These are phyloP conservation scores for Lunularia cruciata DNA, from an alignment of 225 moss, liverwort and hornwort species.

Conservation along the genomic window DNA sequence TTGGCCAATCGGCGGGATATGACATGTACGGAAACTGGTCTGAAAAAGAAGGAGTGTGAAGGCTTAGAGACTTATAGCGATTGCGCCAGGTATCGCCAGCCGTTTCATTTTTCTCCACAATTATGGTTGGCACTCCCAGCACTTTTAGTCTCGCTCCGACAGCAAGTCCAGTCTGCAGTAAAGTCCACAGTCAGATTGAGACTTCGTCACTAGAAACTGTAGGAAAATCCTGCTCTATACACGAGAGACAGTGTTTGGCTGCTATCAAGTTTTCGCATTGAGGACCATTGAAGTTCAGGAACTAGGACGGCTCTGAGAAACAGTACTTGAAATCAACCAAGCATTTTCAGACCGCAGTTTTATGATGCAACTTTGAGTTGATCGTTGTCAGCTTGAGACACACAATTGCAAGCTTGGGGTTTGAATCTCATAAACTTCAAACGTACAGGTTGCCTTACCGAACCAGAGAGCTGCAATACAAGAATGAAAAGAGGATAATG, in stretches of 20 bases:
- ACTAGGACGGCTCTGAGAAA: too few species aligned
- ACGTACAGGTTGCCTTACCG: neutral
- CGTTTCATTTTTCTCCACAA: constrained; percentile 9
- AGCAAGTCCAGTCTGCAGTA: constrained; percentile 1
- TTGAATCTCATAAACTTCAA: neutral
- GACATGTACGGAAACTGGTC: constrained; percentile 22
- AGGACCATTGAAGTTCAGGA: too few species aligned
- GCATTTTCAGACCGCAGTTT: neutral
- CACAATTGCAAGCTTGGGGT: neutral
- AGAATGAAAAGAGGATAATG: neutral
- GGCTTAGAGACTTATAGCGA: constrained; percentile 3
- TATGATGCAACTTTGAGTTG: neutral
- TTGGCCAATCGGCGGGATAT: constrained; percentile 20
- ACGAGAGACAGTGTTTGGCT: too few species aligned
- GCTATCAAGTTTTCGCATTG: too few species aligned
- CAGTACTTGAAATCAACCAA: too few species aligned
- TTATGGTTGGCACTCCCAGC: constrained; percentile 17
- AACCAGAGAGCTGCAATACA: neutral
- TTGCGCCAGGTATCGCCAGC: constrained; percentile 13
- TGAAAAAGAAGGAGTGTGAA: constrained; percentile 1
- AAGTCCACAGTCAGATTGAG: neutral
- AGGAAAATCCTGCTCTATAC: too few species aligned
- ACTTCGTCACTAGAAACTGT: too few species aligned
- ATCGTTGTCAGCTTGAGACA: neutral
- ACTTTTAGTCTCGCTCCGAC: constrained; percentile 11